phyloP scores from a whole-genome alignment of 768 basidiomycete species.

The Pleurotus citrinopileatus region DNA sequence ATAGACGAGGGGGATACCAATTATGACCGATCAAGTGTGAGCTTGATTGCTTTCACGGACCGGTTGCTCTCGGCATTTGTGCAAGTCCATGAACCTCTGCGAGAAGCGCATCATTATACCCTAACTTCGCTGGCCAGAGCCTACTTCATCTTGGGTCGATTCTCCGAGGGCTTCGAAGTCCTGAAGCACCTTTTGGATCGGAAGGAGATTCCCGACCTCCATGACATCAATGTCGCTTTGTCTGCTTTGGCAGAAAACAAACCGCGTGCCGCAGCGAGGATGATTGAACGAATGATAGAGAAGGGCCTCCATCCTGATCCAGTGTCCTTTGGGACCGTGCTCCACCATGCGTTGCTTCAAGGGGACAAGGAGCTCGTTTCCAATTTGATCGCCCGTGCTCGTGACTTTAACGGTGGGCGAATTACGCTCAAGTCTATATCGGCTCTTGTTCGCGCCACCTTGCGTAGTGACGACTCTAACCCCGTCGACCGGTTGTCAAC shows the following conservation, averaged over 20 bases:
- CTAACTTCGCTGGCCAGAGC: slow-evolving; percentile 64
- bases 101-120: slow-evolving; percentile 41
- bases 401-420: slow-evolving; percentile 26
- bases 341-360: slow-evolving; percentile 53
- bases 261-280: slow-evolving; percentile 40
- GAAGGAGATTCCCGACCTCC: slow-evolving; percentile 52
- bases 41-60: slow-evolving; percentile 34
- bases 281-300: slow-evolving; percentile 50
- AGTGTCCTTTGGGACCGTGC: slow-evolving; percentile 57
- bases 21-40: slow-evolving; percentile 2
- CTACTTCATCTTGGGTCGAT: slow-evolving; percentile 53
- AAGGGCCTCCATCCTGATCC: slow-evolving; percentile 48
- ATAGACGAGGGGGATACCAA: slow-evolving; percentile 4
- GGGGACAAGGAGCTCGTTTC: slow-evolving; percentile 41
- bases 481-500: slow-evolving; percentile 24
- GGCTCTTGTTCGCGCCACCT: slow-evolving; percentile 41
- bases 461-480: slow-evolving; percentile 25
- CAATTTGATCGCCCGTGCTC: slow-evolving; percentile 38
- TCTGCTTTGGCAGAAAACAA: slow-evolving; percentile 48
- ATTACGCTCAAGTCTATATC: slow-evolving; percentile 49
- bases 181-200: slow-evolving; percentile 46
- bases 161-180: slow-evolving; percentile 42
- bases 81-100: slow-evolving; percentile 42
- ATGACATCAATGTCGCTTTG: slow-evolving; percentile 66
- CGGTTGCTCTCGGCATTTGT: slow-evolving; percentile 44